Evolutionary conservation across 2,329 filamentous ascomycete species (phyloP), one percentile per base, ranked within the genome.

Genomic region (Cryphonectria japonica): DNA sequence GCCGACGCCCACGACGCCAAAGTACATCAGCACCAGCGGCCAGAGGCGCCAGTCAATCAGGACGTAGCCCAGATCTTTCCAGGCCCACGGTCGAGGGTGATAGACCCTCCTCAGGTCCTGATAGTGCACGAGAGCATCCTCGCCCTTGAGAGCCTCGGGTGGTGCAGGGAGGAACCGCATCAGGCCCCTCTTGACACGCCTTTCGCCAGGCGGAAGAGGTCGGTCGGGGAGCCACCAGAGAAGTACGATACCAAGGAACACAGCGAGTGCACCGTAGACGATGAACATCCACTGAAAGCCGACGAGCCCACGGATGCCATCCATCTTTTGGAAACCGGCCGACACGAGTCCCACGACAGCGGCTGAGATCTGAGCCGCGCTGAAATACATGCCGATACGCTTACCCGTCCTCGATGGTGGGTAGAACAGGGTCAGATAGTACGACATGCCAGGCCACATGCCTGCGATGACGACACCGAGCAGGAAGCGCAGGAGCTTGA

Each of bases 371-470:
- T 97, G 94, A 0, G 93, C 89, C 0, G 94, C 94, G 1, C 93
- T 97, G 79, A 93, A 97, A 83, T 97, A 97, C 79, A 92, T 89
- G 52, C 94, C 94, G 74, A 97, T 97, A 54, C 94, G 88, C 83
- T 96, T 97, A 19, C 93, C 94, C 1, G 92, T 96, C 16, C 93
- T 88, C 7, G 92, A 93, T 0, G 94, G 94, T 8, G 94, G 94
- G 78, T 97, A 97, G 84, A 97, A 97, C 9, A 97, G 86, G 0
- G 94, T 97, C 63, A 97, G 85, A 78, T 97, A 97, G 80, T 96
- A 96, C 13, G 93, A 89, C 94, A 97, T 97, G 66, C 94, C 94
- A 0, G 94, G 94, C 94, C 94, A 97, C 91, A 97, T 94, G 63
- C 94, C 94, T 1, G 94, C 94, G 78, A 95, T 95, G 34, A 97